Evolutionary conservation across 139 green algal genomes (phyloP), one percentile per base, ranked within the genome.

Genomic region (Protoeuglena noctilucae): DNA sequence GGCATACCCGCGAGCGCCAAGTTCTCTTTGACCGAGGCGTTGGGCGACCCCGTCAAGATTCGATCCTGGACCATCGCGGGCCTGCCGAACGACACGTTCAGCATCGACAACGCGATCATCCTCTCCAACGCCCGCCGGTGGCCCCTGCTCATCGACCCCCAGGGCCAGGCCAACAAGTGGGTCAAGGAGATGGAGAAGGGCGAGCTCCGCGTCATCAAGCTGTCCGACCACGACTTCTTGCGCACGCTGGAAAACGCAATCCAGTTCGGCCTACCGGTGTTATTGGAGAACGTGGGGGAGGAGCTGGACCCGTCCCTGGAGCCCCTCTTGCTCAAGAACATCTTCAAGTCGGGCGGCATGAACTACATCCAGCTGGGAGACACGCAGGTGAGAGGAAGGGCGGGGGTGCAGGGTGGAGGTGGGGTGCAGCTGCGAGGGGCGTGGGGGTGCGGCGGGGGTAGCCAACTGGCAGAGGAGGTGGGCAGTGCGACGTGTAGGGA

Each of bases 111-210:
- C 45, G 66, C 26, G 19, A 73, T 73, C 58, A 61, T 73, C 22
- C 49, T 73, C 7, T 47, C 60, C 17, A 73, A 68, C 53, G 46
- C 60, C 28, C 52, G 66, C 27, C 51, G 60, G 5, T 73, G 61
- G 61, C 66, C 66, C 28, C 66, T 73, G 34, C 63, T 73, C 54
- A 73, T 73, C 43, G 66, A 73, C 53, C 66, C 66, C 26, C 66
- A 73, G 55, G 64, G 61, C 5, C 63, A 70, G 46, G 63, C 63
- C 25, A 70, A 70, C 63, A 70, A 70, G 63, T 70, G 63, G 64
- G 25, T 67, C 4, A 71, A 71, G 58, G 63, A 71, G 24, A 63
- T 67, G 58, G 64, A 66, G 58, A 58, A 60, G 26, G 29, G 22
- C 23, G n/a, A 53, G 4, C 23, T 31, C 4, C 6, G 66, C 46